A percentile compares a stretch with the other conserved stretches of the same genome.
Evolutionary conservation across 2,329 filamentous ascomycete genomes (phyloP).

Genomic region (Apiospora sp.): DNA sequence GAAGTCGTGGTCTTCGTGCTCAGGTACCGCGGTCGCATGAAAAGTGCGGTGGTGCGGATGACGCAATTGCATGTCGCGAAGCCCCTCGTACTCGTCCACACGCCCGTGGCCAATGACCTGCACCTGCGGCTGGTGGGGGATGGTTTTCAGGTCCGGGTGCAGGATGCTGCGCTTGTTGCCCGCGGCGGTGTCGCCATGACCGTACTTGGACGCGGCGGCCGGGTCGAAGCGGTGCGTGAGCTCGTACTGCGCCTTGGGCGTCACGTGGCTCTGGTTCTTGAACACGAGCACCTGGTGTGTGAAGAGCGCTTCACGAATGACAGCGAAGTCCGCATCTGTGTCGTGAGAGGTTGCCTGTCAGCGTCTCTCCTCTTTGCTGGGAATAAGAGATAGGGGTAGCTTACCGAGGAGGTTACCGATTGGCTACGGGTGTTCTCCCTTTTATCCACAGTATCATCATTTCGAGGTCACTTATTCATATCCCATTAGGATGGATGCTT

Average conservation of each 20-base stretch:
- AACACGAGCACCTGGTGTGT: slow-evolving; percentile 74
- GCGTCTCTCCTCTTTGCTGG: slow-evolving; percentile 13
- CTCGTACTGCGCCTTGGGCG: slow-evolving; percentile 76
- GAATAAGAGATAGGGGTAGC: slow-evolving; percentile 32
- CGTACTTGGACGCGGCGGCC: slow-evolving; percentile 64
- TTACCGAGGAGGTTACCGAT: slow-evolving; percentile 68
- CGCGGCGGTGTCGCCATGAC: slow-evolving; percentile 79
- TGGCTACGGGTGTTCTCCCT: slow-evolving; percentile 62
- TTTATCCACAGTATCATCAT: slow-evolving; percentile 26
- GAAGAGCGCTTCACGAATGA: slow-evolving; percentile 72
- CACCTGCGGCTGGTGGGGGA: slow-evolving; percentile 81
- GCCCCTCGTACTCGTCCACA: slow-evolving; percentile 73
- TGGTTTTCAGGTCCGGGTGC: slow-evolving; percentile 81
- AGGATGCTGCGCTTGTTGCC: slow-evolving; percentile 66
- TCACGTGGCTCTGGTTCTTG: slow-evolving; percentile 69
- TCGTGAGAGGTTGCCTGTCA: slow-evolving; percentile 29
- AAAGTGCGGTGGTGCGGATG: slow-evolving; percentile 84
- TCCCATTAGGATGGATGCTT: neutral
- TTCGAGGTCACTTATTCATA: neutral
- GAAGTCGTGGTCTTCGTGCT: slow-evolving; percentile 55
- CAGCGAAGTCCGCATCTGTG: slow-evolving; percentile 69
- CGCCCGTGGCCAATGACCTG: slow-evolving; percentile 83
- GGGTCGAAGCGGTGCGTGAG: slow-evolving; percentile 80
- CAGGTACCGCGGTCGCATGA: slow-evolving; percentile 70
- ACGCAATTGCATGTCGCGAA: slow-evolving; percentile 71